phyloP scores from a whole-genome alignment of 164 flowering plant species.

The Litsea cubeba region DNA sequence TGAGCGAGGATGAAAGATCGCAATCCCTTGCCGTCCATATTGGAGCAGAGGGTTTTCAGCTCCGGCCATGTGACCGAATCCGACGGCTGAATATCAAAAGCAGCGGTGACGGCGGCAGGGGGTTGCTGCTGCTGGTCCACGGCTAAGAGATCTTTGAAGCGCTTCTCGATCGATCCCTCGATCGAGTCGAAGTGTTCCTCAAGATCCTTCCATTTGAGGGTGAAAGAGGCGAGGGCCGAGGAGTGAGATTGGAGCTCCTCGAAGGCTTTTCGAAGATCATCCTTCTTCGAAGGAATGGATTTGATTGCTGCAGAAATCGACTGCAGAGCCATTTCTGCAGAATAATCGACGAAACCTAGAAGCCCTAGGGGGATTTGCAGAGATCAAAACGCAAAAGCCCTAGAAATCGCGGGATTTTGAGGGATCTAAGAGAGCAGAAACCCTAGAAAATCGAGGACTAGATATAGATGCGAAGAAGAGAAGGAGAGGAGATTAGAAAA shows the following conservation, averaged over 20 bases:
- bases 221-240: constrained; percentile 21
- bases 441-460: too few species aligned
- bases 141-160: constrained; percentile 19
- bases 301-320: constrained; percentile 33
- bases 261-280: constrained; percentile 9
- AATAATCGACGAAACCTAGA: not conserved
- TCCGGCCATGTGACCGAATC: constrained; percentile 29
- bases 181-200: constrained; percentile 25
- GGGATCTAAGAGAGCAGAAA: too few species aligned
- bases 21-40: constrained; percentile 57
- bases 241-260: constrained; percentile 33
- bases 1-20: constrained; percentile 28
- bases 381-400: not conserved
- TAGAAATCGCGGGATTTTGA: not conserved
- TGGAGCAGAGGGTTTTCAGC: constrained; percentile 37
- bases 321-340: constrained; percentile 3
- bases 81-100: not conserved
- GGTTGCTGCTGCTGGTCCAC: constrained; percentile 4
- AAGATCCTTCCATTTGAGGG: constrained; percentile 5
- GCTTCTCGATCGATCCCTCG: constrained; percentile 25
- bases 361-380: not conserved
- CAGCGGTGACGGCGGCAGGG: not conserved
- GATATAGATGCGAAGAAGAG: too few species aligned
- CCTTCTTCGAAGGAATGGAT: constrained; percentile 2
- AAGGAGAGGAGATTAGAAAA: too few species aligned